Conservation (phyloP, 129 eudicot species). For the Arctium minus region DNA sequence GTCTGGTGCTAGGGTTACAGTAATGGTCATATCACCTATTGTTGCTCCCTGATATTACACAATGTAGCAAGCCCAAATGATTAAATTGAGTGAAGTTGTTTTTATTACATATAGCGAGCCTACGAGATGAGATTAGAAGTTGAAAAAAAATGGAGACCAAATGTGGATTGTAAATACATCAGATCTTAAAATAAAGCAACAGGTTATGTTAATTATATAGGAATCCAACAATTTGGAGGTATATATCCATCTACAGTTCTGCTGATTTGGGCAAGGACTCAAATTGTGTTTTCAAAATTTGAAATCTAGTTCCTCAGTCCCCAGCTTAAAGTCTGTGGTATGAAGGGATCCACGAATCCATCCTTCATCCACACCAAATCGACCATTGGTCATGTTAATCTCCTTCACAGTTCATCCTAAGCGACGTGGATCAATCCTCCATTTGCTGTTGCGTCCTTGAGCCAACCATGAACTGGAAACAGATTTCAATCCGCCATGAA, state of each 20-base stretch:
- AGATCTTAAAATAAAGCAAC: background rate
- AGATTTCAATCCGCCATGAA: no score
- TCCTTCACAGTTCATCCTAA: no score
- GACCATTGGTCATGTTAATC: no score
- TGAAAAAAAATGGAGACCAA: background rate
- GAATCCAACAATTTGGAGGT: background rate
- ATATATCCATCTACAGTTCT: background rate
- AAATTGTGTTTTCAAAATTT: no score
- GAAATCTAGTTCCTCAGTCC: no score
- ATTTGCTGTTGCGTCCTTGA: no score
- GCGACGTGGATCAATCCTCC: no score
- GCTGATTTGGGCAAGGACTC: no score
- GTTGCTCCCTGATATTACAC: constrained; percentile 71
- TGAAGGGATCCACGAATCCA: no score
- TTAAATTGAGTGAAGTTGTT: background rate
- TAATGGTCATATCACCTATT: constrained; percentile 59
- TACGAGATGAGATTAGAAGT: background rate
- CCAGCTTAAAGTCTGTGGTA: background rate
- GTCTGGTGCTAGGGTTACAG: constrained; percentile 55
- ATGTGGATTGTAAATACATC: background rate
- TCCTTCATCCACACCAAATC: no score
- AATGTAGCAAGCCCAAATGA: background rate
- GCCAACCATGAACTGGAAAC: no score
- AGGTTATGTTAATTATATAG: background rate
- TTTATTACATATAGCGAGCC: background rate